Percentiles rank a stretch among this genome's conserved stretches.
These are phyloP conservation scores for Tylopilus subfusipes DNA, from an alignment of 768 basidiomycete genomes.

Conservation along the genomic window DNA sequence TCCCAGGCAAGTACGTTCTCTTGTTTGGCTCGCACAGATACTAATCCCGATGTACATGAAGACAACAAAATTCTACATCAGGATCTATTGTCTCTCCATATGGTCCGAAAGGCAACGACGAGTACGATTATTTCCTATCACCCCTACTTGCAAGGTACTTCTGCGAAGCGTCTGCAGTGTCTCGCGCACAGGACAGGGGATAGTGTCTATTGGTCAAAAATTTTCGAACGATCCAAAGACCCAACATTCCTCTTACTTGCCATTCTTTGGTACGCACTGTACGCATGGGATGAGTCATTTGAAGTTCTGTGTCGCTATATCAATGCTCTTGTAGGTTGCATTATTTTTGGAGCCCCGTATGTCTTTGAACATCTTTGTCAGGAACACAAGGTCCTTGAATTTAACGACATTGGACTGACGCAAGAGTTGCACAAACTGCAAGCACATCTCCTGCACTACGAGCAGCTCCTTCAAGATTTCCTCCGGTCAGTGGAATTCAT, in stretches of 20 bases:
- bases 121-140: conserved; percentile 38
- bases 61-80: conserved; percentile 25
- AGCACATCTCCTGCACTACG: conserved; percentile 53
- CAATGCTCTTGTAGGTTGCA: conserved; percentile 39
- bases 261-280: conserved; percentile 56
- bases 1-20: conserved; percentile 12
- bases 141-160: conserved; percentile 19
- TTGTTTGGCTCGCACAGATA: background rate
- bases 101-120: conserved; percentile 33
- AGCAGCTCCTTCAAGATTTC: conserved; percentile 53
- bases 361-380: conserved; percentile 18
- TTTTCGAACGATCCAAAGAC: conserved; percentile 29
- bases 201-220: conserved; percentile 36
- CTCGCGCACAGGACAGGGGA: conserved; percentile 28
- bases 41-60: background rate
- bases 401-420: conserved; percentile 43
- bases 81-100: conserved; percentile 38
- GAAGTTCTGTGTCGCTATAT: conserved; percentile 52
- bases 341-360: background rate
- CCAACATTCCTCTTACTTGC: conserved; percentile 35
- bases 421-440: conserved; percentile 54
- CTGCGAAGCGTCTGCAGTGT: conserved; percentile 24
- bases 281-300: conserved; percentile 60
- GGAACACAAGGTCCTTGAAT: conserved; percentile 44
- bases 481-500: conserved; percentile 48